A percentile compares a stretch with the other conserved stretches of the same genome.
Conservation (phyloP, 306 rosid genomes). For the Herpetospermum pedunculosum region DNA sequence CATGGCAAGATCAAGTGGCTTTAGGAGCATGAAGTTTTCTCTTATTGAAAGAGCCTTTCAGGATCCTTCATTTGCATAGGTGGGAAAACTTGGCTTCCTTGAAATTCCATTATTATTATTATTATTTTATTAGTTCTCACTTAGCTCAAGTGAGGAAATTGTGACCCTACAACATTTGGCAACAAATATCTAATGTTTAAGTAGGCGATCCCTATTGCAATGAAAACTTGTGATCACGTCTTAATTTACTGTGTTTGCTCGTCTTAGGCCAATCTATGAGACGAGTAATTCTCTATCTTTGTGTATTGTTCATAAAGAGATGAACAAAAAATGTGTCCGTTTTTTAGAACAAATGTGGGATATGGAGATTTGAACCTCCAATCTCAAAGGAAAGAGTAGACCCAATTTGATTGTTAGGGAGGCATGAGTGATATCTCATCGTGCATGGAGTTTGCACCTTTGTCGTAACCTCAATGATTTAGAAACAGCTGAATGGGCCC, state of each 20-base stretch:
- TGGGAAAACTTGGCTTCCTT: neutral
- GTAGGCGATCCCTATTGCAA: neutral
- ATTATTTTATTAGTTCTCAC: neutral
- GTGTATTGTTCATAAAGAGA: neutral
- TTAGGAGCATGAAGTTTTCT: slow-evolving; percentile 51
- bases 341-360: too few relatives aligned
- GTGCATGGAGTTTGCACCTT: too few relatives aligned
- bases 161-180: neutral
- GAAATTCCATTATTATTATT: neutral
- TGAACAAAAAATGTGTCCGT: too few relatives aligned
- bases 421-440: too few relatives aligned
- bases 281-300: neutral
- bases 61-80: neutral
- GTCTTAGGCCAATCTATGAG: neutral
- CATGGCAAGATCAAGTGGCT: slow-evolving; percentile 97
- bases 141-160: neutral
- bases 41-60: neutral
- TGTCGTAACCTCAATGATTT: too few relatives aligned
- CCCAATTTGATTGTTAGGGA: too few relatives aligned
- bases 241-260: neutral
- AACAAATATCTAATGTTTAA: neutral
- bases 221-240: neutral
- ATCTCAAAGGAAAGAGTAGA: too few relatives aligned
- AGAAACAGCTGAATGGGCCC: too few relatives aligned
- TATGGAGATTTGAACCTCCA: too few relatives aligned